Evolutionary conservation across 2,329 filamentous ascomycete genomes (phyloP), one percentile per base, ranked within the genome.

Genomic region (Aspergillus sp.): DNA sequence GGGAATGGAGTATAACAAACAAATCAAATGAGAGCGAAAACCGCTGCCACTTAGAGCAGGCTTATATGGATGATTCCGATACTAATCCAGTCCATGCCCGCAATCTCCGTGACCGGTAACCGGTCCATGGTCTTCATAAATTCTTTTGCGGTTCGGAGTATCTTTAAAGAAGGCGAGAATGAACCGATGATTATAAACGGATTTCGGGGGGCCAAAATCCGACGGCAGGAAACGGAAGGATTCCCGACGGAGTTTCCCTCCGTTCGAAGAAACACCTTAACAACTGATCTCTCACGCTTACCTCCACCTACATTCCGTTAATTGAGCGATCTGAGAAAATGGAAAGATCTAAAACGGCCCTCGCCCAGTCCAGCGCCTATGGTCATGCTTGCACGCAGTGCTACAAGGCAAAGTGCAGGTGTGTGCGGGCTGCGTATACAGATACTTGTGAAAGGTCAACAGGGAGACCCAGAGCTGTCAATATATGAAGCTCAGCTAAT

Each of bases 331-430:
- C 29, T 22, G 3, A 24, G 6, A 59, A 16, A 24, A 68, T 69
- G 66, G 60, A 60, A 31, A 63, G 52, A 58, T 54, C 49, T 1
- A 62, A 52, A 39, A 39, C 39, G 31, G 39, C 20, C 36, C 29
- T 32, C 20, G 52, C 57, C 52, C 61, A 59, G 46, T 50, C 62
- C 9, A 69, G 63, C 59, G 62, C 63, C 36, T 72, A 73, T 62
- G 70, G 70, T 46, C 64, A 67, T 39, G 67, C 70, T 39, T 73
- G 71, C 56, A 66, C 55, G 22, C 65, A 69, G 4, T 73, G 71
- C 56, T 72, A 68, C 62, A 72, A 69, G 64, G 68, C 71, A 39
- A 73, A 73, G 54, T 70, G 67, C 62, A 65, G 66, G 7, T 73
- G 71, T 62, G 68, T 73, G 47, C 61, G 62, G 55, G 16, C 49